Evolutionary conservation across 139 green algal species (phyloP), one percentile per base, ranked within the genome.

Genomic region (Tetraselmis chui): DNA sequence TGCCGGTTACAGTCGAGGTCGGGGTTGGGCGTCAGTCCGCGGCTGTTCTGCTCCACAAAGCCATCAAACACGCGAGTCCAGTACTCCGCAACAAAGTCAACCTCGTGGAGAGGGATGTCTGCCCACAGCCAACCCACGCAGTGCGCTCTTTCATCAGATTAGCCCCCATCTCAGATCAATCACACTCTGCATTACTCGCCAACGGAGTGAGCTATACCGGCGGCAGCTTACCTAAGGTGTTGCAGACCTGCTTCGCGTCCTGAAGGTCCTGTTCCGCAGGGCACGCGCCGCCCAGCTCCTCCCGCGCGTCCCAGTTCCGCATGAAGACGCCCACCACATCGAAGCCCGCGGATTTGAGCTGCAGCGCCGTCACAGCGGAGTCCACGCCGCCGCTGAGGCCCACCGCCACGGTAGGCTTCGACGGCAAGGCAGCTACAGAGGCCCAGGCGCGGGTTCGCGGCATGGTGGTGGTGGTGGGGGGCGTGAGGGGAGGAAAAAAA

Each of bases 1-100:
- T 90, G 77, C 31, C 89, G 86, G 90, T 97, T 97, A 88, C 94
- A 97, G 24, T 82, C 86, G 22, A 97, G 87, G 88, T 97, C 94
- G 0, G 94, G 94, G 84, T 97, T 97, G 27, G 94, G 94, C 0
- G 92, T 97, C 23, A 93, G 78, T 0, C 93, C 93, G 1, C 78
- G 74, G 1, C 59, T 79, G 31, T 84, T 85, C 59, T 90, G 82
- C 24, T 76, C 87, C 28, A 95, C 23, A 83, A 95, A 97, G 2
- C 80, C 80, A 32, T 84, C 32, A 83, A 97, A 97, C 28, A 97
- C 94, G 31, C 84, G 29, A 18, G 83, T 85, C 93, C 93, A 97
- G 86, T 97, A 97, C 26, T 81, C 32, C 29, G 67, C 59, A 23
- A 91, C 85, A 85, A 95, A 95, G 88, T 96, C 90, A 1, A 90